A percentile compares a stretch with the other conserved stretches of the same genome.
Evolutionary conservation across 2,329 filamentous ascomycete species (phyloP).

Genomic region (Coniochaeta ligniaria): DNA sequence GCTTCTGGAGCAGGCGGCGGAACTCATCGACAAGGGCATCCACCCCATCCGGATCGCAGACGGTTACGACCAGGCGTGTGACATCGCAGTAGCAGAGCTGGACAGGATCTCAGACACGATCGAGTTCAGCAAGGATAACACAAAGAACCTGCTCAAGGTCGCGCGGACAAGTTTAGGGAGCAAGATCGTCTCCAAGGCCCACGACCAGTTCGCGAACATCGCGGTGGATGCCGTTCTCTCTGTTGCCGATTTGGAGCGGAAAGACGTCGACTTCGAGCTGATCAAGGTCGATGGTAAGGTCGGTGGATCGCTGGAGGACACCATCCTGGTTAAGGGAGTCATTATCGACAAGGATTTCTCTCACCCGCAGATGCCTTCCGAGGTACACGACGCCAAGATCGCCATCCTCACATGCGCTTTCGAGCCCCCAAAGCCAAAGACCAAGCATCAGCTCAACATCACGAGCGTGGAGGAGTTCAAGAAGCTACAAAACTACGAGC

Average conservation of each 20-base stretch:
- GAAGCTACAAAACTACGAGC: constrained; percentile 92
- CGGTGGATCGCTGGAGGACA: constrained; percentile 87
- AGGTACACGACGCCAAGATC: constrained; percentile 92
- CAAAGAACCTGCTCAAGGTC: constrained; percentile 83
- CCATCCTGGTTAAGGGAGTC: constrained; percentile 91
- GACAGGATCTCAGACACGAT: constrained; percentile 91
- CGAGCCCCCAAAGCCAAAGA: constrained; percentile 98
- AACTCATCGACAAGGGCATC: constrained; percentile 99
- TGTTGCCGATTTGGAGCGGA: constrained; percentile 90
- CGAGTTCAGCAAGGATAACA: constrained; percentile 73
- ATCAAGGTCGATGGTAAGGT: constrained; percentile 99
- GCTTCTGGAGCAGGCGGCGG: constrained; percentile 90
- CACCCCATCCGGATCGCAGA: constrained; percentile 98
- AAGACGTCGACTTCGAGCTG: constrained; percentile 96
- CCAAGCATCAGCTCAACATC: constrained; percentile 98
- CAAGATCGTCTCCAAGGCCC: constrained; percentile 98
- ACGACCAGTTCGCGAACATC: constrained; percentile 96
- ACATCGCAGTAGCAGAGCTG: constrained; percentile 87
- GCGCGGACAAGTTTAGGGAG: constrained; percentile 93
- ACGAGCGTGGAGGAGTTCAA: constrained; percentile 97
- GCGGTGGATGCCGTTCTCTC: constrained; percentile 95
- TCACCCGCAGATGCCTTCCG: constrained; percentile 96
- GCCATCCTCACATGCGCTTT: constrained; percentile 97
- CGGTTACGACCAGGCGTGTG: constrained; percentile 95
- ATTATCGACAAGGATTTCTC: constrained; percentile 99